Percentiles rank a stretch among this genome's conserved stretches.
These are phyloP conservation scores for Hymenoscyphus salicellus DNA, from an alignment of 2,329 filamentous ascomycete genomes.

Conservation along the genomic window DNA sequence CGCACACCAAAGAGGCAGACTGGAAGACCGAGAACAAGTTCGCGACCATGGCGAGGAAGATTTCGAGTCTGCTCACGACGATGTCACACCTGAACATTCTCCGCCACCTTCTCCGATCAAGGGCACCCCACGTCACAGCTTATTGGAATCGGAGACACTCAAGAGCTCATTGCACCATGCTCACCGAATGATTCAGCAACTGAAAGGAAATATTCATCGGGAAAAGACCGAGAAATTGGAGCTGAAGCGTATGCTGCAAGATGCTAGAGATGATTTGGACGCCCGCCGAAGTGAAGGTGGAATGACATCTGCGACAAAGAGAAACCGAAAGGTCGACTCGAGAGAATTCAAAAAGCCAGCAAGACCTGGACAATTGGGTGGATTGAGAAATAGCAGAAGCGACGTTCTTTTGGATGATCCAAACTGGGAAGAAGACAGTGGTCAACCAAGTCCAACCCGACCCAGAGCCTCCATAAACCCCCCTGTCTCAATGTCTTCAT, in stretches of 20 bases:
- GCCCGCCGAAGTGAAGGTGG: constrained; percentile 54
- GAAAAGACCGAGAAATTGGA: constrained; percentile 99
- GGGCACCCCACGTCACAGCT: constrained; percentile 82
- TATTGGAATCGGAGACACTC: constrained; percentile 92
- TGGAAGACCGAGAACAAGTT: constrained; percentile 61
- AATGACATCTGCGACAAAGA: constrained; percentile 49
- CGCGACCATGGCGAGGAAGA: constrained; percentile 60
- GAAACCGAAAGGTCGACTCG: constrained; percentile 60
- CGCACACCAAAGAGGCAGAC: constrained; percentile 66
- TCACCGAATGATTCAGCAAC: constrained; percentile 92
- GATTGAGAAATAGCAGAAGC: constrained; percentile 67
- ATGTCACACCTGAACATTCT: constrained; percentile 80
- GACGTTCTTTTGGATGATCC: constrained; percentile 75
- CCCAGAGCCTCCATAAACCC: constrained; percentile 36
- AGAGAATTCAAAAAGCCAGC: constrained; percentile 76
- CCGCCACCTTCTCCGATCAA: constrained; percentile 89
- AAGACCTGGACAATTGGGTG: constrained; percentile 71
- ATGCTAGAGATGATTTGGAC: constrained; percentile 87
- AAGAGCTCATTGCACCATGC: constrained; percentile 93
- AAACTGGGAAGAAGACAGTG: constrained; percentile 80
- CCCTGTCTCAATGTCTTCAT: constrained; percentile 29
- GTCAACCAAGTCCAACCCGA: constrained; percentile 57
- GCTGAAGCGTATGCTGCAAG: constrained; percentile 89
- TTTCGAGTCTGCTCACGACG: constrained; percentile 63
- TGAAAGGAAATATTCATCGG: constrained; percentile 90